These are phyloP conservation scores for Teratosphaeria zuluensis DNA, from an alignment of 2,329 filamentous ascomycete species.

Conservation along the genomic window DNA sequence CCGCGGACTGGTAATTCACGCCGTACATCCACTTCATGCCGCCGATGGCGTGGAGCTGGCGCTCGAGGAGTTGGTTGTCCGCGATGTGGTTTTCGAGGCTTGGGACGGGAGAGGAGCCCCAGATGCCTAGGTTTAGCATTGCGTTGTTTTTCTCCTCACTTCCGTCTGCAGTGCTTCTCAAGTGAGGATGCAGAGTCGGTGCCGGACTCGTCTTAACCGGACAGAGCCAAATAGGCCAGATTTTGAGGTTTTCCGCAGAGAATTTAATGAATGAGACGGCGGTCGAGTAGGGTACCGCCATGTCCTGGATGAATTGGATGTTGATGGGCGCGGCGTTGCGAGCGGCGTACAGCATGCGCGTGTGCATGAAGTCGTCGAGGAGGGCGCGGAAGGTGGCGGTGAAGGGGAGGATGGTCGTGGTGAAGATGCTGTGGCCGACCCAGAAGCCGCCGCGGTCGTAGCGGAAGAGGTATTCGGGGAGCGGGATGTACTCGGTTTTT, in stretches of 20 bases:
- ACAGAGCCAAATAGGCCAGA: conserved; percentile 53
- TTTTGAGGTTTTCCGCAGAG: conserved; percentile 37
- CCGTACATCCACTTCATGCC: conserved; percentile 85
- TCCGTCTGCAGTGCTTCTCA: background rate
- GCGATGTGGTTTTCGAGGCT: conserved; percentile 48
- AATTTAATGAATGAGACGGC: conserved; percentile 46
- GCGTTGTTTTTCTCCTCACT: too few species aligned
- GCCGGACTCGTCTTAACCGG: conserved; percentile 29
- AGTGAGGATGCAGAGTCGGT: background rate
- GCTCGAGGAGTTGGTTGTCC: conserved; percentile 63
- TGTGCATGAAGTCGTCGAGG: conserved; percentile 52
- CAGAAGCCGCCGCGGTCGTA: conserved; percentile 59
- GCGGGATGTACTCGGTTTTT: conserved; percentile 33
- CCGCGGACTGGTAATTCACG: conserved; percentile 69
- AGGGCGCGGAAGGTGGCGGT: conserved; percentile 48
- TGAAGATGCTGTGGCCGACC: conserved; percentile 51
- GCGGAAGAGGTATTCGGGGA: conserved; percentile 48
- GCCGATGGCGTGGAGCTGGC: conserved; percentile 56
- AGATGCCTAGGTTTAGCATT: conserved; percentile 56
- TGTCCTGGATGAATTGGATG: conserved; percentile 53
- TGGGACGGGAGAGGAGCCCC: conserved; percentile 61
- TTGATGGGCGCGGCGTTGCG: conserved; percentile 49
- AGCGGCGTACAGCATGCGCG: conserved; percentile 52
- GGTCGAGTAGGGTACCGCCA: conserved; percentile 47
- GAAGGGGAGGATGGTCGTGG: conserved; percentile 53